These are phyloP conservation scores for Heritiera littoralis DNA, from an alignment of 345 rosid genomes.

Conservation along the genomic window DNA sequence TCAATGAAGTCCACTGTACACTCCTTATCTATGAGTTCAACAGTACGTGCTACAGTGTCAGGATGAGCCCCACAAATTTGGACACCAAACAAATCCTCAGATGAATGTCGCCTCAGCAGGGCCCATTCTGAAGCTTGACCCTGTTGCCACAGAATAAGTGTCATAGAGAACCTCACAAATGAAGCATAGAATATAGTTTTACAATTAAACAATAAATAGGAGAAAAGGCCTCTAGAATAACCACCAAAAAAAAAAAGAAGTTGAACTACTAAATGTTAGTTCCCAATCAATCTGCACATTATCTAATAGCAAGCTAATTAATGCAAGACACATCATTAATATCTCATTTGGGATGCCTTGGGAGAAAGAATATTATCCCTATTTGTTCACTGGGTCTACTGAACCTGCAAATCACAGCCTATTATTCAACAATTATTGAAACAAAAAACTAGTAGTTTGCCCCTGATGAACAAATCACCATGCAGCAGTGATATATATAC, in stretches of 20 bases:
- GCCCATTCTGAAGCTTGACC: slow-evolving; percentile 99
- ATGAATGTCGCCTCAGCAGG: slow-evolving; percentile 79
- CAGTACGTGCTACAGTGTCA: slow-evolving; percentile 67
- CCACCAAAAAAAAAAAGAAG: not conserved
- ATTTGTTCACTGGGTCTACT: not conserved
- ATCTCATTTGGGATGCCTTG: not conserved
- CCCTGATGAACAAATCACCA: not conserved
- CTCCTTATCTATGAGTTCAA: slow-evolving; percentile 81
- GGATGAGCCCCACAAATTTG: slow-evolving; percentile 87
- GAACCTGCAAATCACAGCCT: not conserved
- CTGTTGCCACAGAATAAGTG: slow-evolving; percentile 33
- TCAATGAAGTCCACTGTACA: slow-evolving; percentile 88
- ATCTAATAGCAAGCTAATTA: not conserved
- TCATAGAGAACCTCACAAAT: not conserved
- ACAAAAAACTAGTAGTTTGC: not conserved
- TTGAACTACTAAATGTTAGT: not conserved
- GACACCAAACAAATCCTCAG: slow-evolving; percentile 94
- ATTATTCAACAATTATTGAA: not conserved
- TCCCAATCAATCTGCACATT: not conserved
- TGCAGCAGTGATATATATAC: slow-evolving; percentile 36
- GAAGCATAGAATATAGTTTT: not conserved
- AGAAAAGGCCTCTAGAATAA: not conserved
- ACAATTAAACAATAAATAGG: not conserved
- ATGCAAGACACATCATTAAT: not conserved
- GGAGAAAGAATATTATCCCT: not conserved